Conservation (phyloP, 768 basidiomycete genomes). For the Leccinum obscurum region DNA sequence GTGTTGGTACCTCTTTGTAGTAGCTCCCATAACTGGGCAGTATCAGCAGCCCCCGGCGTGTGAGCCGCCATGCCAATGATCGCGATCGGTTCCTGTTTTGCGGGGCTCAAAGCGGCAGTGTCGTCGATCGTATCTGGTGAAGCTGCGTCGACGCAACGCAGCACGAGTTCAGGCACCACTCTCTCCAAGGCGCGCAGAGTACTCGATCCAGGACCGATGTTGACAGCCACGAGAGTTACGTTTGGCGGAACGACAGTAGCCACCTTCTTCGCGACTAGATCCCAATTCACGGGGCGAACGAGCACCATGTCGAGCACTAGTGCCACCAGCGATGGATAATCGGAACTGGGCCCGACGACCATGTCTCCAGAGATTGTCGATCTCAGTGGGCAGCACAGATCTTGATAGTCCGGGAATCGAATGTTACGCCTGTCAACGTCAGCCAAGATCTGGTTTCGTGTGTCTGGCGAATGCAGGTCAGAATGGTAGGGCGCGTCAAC, state of each 20-base stretch:
- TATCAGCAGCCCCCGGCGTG: conserved; percentile 49
- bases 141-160: too few relatives aligned
- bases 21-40: conserved; percentile 55
- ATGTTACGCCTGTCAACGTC: conserved; percentile 49
- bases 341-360: conserved; percentile 22
- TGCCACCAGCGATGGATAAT: conserved; percentile 36
- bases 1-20: conserved; percentile 59
- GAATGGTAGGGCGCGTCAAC: conserved; percentile 58
- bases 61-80: conserved; percentile 71
- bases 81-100: conserved; percentile 56
- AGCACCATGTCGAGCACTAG: conserved; percentile 43
- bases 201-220: conserved; percentile 42
- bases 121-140: neutral
- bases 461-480: conserved; percentile 17
- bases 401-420: conserved; percentile 46
- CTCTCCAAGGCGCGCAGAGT: too few relatives aligned
- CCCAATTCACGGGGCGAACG: conserved; percentile 54
- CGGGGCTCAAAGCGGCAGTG: neutral
- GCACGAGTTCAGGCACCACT: too few relatives aligned
- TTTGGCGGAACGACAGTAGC: too few relatives aligned
- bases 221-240: conserved; percentile 39
- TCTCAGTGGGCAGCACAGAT: conserved; percentile 50
- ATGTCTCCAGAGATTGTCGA: conserved; percentile 46
- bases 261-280: conserved; percentile 25
- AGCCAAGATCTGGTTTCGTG: conserved; percentile 41